These are phyloP conservation scores for Clathrus columnatus DNA, from an alignment of 768 basidiomycete species.

Conservation along the genomic window DNA sequence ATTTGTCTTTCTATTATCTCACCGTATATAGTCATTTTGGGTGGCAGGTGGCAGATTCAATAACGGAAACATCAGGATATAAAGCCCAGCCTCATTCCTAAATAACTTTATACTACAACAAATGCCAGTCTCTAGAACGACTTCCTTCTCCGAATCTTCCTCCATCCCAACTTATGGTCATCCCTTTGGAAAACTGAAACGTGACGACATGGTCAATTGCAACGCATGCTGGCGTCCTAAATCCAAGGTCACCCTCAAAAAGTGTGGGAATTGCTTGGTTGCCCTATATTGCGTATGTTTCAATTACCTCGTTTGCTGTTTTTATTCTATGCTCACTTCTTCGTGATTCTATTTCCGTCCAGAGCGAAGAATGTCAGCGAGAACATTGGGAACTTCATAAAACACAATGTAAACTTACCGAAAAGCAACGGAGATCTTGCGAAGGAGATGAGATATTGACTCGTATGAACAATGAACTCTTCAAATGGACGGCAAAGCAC, in stretches of 20 bases:
- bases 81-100: too few relatives aligned
- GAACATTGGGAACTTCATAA: not conserved
- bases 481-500: not conserved
- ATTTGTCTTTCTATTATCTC: too few relatives aligned
- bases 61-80: too few relatives aligned
- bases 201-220: not conserved
- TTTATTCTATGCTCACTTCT: not conserved
- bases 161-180: too few relatives aligned
- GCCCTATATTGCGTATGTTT: not conserved
- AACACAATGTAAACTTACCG: not conserved
- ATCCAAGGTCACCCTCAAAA: not conserved
- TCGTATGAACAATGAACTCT: slow-evolving; percentile 1
- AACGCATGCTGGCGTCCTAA: not conserved
- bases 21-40: too few relatives aligned
- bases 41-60: too few relatives aligned
- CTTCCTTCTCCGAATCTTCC: too few relatives aligned
- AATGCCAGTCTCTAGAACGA: too few relatives aligned
- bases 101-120: too few relatives aligned
- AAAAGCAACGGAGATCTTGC: not conserved
- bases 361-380: not conserved
- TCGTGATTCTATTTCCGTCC: too few relatives aligned
- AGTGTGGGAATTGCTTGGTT: not conserved
- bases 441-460: not conserved
- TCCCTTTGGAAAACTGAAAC: too few relatives aligned
- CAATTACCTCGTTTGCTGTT: not conserved